phyloP scores from a whole-genome alignment of 495 filamentous ascomycete genomes.

The Lophiotrema nucula region DNA sequence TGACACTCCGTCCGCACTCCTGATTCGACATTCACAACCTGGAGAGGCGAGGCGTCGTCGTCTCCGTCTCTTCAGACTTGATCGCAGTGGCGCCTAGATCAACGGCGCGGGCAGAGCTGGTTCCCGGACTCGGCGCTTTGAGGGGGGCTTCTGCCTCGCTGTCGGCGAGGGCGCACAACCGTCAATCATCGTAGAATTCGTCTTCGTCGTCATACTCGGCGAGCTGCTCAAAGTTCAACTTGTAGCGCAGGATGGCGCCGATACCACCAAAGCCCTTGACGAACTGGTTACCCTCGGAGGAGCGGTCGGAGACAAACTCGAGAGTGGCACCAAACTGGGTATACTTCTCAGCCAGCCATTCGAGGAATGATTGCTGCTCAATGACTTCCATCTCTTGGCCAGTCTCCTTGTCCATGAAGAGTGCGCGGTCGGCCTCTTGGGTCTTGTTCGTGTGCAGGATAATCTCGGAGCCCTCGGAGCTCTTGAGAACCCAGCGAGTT shows the following conservation, averaged over 20 bases:
- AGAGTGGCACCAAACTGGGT: conserved; percentile 95
- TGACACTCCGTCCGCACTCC: conserved; percentile 22
- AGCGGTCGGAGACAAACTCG: conserved; percentile 96
- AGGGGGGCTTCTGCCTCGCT: conserved; percentile 83
- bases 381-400: conserved; percentile 95
- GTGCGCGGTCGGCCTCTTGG: conserved; percentile 73
- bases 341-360: conserved; percentile 98
- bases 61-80: neutral
- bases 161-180: conserved; percentile 80
- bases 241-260: conserved; percentile 95
- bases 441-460: conserved; percentile 85
- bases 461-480: conserved; percentile 64
- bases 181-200: conserved; percentile 99
- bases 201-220: conserved; percentile 94
- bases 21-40: conserved; percentile 25
- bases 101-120: conserved; percentile 44
- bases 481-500: conserved; percentile 85
- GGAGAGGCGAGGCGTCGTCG: conserved; percentile 30
- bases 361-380: conserved; percentile 84
- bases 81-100: conserved; percentile 23
- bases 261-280: conserved; percentile 99
- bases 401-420: conserved; percentile 91
- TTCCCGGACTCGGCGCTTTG: conserved; percentile 60
- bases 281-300: conserved; percentile 97
- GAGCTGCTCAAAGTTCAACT: conserved; percentile 99